A percentile compares a stretch with the other conserved stretches of the same genome.
phyloP scores from a whole-genome alignment of 169 alveolate genomes.

The Neospora caninum region DNA sequence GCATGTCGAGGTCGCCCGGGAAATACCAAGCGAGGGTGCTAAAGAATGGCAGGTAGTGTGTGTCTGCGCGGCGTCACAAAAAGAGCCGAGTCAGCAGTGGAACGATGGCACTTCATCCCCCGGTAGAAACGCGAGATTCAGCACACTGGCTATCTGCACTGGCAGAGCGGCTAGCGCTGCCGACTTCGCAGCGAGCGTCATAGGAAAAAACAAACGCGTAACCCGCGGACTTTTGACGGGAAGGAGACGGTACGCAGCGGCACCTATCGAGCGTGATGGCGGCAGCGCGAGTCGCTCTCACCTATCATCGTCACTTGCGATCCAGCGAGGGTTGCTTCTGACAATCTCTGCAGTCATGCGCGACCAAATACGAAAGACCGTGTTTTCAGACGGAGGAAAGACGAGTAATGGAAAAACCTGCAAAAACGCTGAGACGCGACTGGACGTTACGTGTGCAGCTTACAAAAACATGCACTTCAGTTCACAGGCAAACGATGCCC shows the following conservation, averaged over 20 bases:
- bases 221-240: too few relatives aligned
- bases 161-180: not conserved
- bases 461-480: too few relatives aligned
- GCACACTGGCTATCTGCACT: not conserved
- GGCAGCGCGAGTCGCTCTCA: not conserved
- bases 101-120: not conserved
- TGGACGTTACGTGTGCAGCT: too few relatives aligned
- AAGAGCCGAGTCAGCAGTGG: not conserved
- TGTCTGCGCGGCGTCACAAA: slow-evolving; percentile 32
- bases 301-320: slow-evolving; percentile 31
- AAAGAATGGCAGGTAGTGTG: slow-evolving; percentile 50
- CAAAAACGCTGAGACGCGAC: too few relatives aligned
- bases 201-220: too few relatives aligned
- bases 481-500: too few relatives aligned
- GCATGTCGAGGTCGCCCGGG: slow-evolving; percentile 62
- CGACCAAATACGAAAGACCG: too few relatives aligned
- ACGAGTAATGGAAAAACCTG: too few relatives aligned
- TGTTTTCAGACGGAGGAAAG: too few relatives aligned
- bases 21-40: slow-evolving; percentile 60
- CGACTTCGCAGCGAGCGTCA: too few relatives aligned
- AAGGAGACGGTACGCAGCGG: too few relatives aligned
- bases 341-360: not conserved
- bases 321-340: slow-evolving; percentile 28
- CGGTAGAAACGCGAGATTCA: not conserved
- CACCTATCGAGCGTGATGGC: too few relatives aligned